Conservation (phyloP, 805 yeast species). For the Myxozyma melibiosi region DNA sequence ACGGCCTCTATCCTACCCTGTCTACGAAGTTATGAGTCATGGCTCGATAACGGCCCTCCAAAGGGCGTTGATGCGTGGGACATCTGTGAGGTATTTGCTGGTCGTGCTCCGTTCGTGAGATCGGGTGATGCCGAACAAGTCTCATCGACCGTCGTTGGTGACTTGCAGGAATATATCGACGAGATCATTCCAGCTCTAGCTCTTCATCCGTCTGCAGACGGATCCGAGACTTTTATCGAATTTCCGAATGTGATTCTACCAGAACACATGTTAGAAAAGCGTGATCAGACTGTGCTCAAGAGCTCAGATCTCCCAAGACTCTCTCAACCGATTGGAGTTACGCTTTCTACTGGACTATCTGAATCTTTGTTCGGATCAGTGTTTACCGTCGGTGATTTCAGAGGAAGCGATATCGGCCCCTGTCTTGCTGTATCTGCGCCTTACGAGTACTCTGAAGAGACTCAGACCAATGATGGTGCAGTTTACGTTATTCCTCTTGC, state of each 20-base stretch:
- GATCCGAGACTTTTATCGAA: conserved; percentile 12
- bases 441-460: conserved; percentile 41
- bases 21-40: conserved; percentile 43
- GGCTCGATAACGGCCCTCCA: conserved; percentile 46
- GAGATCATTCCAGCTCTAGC: conserved; percentile 14
- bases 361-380: conserved; percentile 53
- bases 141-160: conserved; percentile 6
- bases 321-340: conserved; percentile 1
- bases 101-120: conserved; percentile 32
- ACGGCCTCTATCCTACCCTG: conserved; percentile 47
- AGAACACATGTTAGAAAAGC: conserved; percentile 3
- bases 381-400: conserved; percentile 49
- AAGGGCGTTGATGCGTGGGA: conserved; percentile 38
- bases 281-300: background rate
- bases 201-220: conserved; percentile 7
- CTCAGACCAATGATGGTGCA: conserved; percentile 21
- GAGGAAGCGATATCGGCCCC: conserved; percentile 41
- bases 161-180: conserved; percentile 16
- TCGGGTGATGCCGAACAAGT: background rate
- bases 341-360: conserved; percentile 28
- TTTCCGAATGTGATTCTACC: conserved; percentile 7
- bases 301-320: background rate
- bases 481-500: conserved; percentile 30
- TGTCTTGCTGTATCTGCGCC: conserved; percentile 58
- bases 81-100: conserved; percentile 43